Evolutionary conservation across 805 yeast genomes (phyloP).

Genomic region (Candida tibetensis): DNA sequence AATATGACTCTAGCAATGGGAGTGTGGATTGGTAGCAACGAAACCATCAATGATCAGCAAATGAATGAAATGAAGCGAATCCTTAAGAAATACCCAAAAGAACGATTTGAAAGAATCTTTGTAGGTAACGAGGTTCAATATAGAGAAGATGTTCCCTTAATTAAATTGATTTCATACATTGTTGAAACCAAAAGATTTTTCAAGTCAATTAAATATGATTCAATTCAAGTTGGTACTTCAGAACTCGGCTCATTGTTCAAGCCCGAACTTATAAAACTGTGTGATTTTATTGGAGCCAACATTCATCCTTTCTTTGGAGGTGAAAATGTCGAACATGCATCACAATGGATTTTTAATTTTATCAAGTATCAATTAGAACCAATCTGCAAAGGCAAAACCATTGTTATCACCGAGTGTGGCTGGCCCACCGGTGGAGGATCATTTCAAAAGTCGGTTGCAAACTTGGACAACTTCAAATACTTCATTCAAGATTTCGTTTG

Average conservation of each 20-base stretch:
- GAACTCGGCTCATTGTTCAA: conserved; percentile 53
- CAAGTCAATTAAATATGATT: conserved; percentile 24
- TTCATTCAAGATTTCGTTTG: conserved; percentile 57
- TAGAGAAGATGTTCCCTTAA: conserved; percentile 45
- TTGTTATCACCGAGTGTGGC: conserved; percentile 61
- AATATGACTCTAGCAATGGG: conserved; percentile 61
- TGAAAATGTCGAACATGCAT: conserved; percentile 42
- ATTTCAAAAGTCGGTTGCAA: conserved; percentile 47
- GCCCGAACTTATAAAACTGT: conserved; percentile 33
- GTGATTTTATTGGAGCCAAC: conserved; percentile 62
- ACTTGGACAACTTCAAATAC: conserved; percentile 38
- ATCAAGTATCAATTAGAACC: conserved; percentile 45
- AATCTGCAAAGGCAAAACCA: conserved; percentile 21
- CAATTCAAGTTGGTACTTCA: conserved; percentile 59
- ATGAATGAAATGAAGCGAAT: conserved; percentile 43
- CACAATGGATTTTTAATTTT: conserved; percentile 53
- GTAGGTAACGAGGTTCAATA: conserved; percentile 65
- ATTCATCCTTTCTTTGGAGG: conserved; percentile 72
- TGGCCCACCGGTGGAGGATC: conserved; percentile 70
- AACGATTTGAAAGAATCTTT: conserved; percentile 47
- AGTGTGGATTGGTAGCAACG: conserved; percentile 55
- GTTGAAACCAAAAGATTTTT: conserved; percentile 39
- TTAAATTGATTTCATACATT: conserved; percentile 41
- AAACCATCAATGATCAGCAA: conserved; percentile 45
- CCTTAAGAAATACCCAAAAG: conserved; percentile 40